Conservation (phyloP, 345 rosid species). For the Hypericum perforatum region DNA sequence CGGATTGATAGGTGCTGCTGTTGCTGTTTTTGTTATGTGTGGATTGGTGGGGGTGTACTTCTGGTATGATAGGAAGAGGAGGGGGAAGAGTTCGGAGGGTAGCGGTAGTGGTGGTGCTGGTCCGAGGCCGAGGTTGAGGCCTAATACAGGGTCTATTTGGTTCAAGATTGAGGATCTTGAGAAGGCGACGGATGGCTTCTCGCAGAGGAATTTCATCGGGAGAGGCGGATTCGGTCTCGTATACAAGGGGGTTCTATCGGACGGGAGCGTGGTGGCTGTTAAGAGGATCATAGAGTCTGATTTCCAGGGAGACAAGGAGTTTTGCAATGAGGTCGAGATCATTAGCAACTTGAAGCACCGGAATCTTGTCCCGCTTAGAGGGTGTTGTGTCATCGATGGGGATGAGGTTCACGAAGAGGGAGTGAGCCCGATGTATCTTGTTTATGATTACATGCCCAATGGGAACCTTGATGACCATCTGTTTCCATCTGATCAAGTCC, state of each 20-base stretch:
- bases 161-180: background rate
- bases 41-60: background rate
- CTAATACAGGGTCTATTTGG: conserved; percentile 2
- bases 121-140: conserved; percentile 3
- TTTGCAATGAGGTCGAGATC: conserved; percentile 3
- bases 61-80: background rate
- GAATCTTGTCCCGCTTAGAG: conserved; percentile 5
- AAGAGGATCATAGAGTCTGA: background rate
- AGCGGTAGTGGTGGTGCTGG: background rate
- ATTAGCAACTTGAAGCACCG: conserved; percentile 5
- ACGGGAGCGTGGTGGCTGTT: background rate
- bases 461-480: conserved; percentile 4
- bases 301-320: conserved; percentile 1
- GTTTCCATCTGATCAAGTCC: background rate
- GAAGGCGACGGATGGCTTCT: background rate
- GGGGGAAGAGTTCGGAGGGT: background rate
- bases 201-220: background rate
- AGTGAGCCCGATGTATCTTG: background rate
- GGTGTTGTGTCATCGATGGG: background rate
- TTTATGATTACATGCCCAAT: conserved; percentile 3
- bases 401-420: background rate
- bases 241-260: background rate
- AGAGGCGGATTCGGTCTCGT: conserved; percentile 2
- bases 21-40: background rate
- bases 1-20: background rate